These are phyloP conservation scores for Penicillium sp. DNA, from an alignment of 2,329 filamentous ascomycete genomes.

Conservation along the genomic window DNA sequence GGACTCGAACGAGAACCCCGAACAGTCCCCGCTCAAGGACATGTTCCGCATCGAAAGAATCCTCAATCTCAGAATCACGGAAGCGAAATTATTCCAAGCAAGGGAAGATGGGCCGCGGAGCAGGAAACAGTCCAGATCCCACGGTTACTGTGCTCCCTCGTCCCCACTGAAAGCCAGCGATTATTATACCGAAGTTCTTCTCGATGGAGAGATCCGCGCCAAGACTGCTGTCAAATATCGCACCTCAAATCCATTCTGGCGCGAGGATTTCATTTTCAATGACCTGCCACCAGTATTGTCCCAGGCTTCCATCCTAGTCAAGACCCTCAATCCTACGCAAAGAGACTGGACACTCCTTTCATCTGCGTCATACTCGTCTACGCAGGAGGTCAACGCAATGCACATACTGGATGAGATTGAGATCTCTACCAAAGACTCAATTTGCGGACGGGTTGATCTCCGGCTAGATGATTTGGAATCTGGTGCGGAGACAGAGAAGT, in stretches of 20 bases:
- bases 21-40: conserved; percentile 44
- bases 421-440: conserved; percentile 44
- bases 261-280: conserved; percentile 45
- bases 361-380: conserved; percentile 41
- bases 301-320: conserved; percentile 44
- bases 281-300: conserved; percentile 47
- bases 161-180: conserved; percentile 32
- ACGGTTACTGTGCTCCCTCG: conserved; percentile 24
- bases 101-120: conserved; percentile 31
- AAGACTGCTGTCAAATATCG: conserved; percentile 47
- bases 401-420: conserved; percentile 44
- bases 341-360: conserved; percentile 48
- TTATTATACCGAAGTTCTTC: conserved; percentile 47
- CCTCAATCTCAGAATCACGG: conserved; percentile 56
- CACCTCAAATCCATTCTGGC: conserved; percentile 46
- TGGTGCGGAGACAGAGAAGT: conserved; percentile 75
- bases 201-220: conserved; percentile 47
- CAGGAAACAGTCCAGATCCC: conserved; percentile 32
- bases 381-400: conserved; percentile 38
- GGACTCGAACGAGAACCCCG: conserved; percentile 38
- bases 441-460: conserved; percentile 64
- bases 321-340: conserved; percentile 45
- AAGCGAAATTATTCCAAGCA: conserved; percentile 52
- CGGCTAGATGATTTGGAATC: conserved; percentile 71
- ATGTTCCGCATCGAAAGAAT: conserved; percentile 64